These are phyloP conservation scores for Phytophthora quininea DNA, from an alignment of 352 stramenopile genomes.

Conservation along the genomic window DNA sequence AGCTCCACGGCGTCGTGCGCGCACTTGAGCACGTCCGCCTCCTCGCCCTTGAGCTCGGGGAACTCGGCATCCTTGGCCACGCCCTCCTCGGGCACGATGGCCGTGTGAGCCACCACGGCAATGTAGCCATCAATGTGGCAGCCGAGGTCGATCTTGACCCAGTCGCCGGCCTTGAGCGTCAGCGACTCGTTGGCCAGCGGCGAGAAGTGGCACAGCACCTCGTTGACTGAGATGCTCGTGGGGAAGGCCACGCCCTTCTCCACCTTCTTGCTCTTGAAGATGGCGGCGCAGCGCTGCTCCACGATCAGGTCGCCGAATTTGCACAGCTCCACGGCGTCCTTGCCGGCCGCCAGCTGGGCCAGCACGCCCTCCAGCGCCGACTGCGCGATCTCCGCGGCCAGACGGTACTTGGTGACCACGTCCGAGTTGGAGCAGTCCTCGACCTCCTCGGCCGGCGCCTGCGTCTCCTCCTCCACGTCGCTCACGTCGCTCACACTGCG, in stretches of 20 bases:
- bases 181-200: constrained; percentile 92
- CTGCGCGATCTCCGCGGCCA: constrained; percentile 99
- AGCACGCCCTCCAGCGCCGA: constrained; percentile 96
- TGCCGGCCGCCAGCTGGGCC: constrained; percentile 92
- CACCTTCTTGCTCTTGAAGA: constrained; percentile 98
- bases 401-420: constrained; percentile 97
- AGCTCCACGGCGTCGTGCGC: constrained; percentile 98
- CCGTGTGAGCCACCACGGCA: constrained; percentile 97
- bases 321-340: constrained; percentile 96
- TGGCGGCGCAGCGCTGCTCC: constrained; percentile 82
- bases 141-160: constrained; percentile 96
- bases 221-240: constrained; percentile 98
- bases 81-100: constrained; percentile 90
- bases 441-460: constrained; percentile 62
- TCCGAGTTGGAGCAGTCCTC: constrained; percentile 92
- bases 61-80: constrained; percentile 60
- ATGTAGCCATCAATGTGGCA: constrained; percentile 99
- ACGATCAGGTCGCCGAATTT: constrained; percentile 91
- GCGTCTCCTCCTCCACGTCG: constrained; percentile 74
- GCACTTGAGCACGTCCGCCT: constrained; percentile 96
- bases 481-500: constrained; percentile 64
- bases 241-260: constrained; percentile 99
- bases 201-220: constrained; percentile 98
- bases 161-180: constrained; percentile 79
- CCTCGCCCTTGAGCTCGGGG: constrained; percentile 64